Base-by-base conservation (phyloP, 2,329 filamentous ascomycete species). In the Fusarium piperis region DNA sequence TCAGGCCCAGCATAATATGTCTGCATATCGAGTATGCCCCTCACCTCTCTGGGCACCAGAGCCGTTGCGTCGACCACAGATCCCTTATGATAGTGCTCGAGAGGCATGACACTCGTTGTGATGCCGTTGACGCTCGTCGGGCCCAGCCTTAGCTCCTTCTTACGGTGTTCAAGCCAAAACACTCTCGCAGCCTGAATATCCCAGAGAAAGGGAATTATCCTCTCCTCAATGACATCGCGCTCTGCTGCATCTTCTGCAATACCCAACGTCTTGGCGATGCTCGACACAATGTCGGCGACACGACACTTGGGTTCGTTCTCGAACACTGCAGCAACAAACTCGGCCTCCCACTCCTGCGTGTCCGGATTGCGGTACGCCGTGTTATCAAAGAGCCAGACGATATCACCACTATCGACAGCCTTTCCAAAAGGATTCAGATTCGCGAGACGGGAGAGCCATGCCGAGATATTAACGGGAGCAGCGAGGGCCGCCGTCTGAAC, bases 321-420 rank as follows among this genome's bases (percentile, higher is more conserved):
- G 75, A 98, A 97, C 64, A 94, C 93, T 48, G 93, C 93, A 3
- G 92, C 90, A 0, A 97, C 90, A 68, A 95, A 94, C 78, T 98
- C 94, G 28, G 92, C 92, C 76, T 93, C 87, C 94, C 94, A 98
- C 59, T 78, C 80, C 59, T 82, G 83, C 2, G 81, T 80, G 64
- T 80, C 76, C 18, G 82, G 77, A 51, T 84, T 81, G 67, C 89
- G 89, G 79, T 92, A 95, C 6, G 94, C 95, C 3, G 93, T 95
- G 77, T 96, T 97, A 83, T 98, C 94, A 53, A 98, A 85, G 9
- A 98, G 84, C 95, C 95, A 98, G 41, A 98, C 90, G 15, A 89
- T 90, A 79, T 97, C 92, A 39, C 88, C 82, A 16, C 86, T 84
- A 61, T 90, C 87, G 52, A 94, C 88, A 35, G 85, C 83, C 51